Conservation (phyloP, 495 filamentous ascomycete genomes). For the Hypoxylon subgilvum region DNA sequence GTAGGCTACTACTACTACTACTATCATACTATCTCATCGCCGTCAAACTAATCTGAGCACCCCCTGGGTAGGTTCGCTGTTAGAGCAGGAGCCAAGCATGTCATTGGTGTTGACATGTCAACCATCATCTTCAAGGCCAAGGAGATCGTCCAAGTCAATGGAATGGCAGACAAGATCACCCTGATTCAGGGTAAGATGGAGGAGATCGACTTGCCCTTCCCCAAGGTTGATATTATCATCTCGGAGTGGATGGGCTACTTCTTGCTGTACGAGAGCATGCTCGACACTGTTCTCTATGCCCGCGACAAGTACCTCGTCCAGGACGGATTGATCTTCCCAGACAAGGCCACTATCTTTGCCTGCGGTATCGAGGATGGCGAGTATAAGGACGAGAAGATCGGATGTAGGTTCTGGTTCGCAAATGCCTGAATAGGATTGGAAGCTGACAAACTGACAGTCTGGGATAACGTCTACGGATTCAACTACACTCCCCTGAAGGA, state of each 20-base stretch:
- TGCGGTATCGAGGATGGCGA: slow-evolving; percentile 87
- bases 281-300: slow-evolving; percentile 89
- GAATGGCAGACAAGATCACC: slow-evolving; percentile 78
- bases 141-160: slow-evolving; percentile 83
- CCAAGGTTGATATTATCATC: slow-evolving; percentile 90
- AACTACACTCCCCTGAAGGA: slow-evolving; percentile 73
- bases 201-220: slow-evolving; percentile 79
- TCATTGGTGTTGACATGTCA: slow-evolving; percentile 93
- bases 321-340: slow-evolving; percentile 86
- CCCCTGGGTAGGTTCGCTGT: slow-evolving; percentile 71
- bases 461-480: slow-evolving; percentile 84
- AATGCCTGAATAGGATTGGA: slow-evolving; percentile 16
- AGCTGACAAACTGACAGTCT: slow-evolving; percentile 60
- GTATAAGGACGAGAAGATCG: slow-evolving; percentile 76
- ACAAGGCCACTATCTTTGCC: slow-evolving; percentile 83
- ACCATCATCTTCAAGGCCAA: slow-evolving; percentile 88
- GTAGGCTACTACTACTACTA: slow-evolving; percentile 46
- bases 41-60: slow-evolving; percentile 10
- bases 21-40: background rate
- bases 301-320: slow-evolving; percentile 79
- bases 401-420: slow-evolving; percentile 53
- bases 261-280: slow-evolving; percentile 91
- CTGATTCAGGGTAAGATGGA: slow-evolving; percentile 89
- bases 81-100: slow-evolving; percentile 84
- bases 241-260: slow-evolving; percentile 99